Conservation (phyloP, 768 basidiomycete species). For the Gautieria morchelliformis region DNA sequence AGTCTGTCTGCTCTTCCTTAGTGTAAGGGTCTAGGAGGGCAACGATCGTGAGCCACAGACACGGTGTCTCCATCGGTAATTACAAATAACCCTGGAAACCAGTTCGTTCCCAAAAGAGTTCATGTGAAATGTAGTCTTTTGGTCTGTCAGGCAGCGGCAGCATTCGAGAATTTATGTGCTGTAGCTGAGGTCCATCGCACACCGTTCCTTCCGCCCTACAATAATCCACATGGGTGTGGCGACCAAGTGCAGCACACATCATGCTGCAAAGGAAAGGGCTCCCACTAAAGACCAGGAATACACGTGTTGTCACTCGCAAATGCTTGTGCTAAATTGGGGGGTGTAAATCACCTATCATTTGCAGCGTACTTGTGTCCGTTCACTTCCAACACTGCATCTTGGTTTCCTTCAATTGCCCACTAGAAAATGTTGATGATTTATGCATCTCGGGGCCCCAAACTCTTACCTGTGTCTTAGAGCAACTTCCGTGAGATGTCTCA, state of each 20-base stretch:
- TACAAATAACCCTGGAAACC: slow-evolving; percentile 42
- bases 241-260: slow-evolving; percentile 42
- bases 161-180: slow-evolving; percentile 35
- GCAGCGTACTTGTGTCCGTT: slow-evolving; percentile 37
- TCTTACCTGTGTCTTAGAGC: not conserved
- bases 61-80: not conserved
- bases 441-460: not conserved
- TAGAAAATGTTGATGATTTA: slow-evolving; percentile 15
- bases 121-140: slow-evolving; percentile 49
- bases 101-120: slow-evolving; percentile 46
- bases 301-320: not conserved
- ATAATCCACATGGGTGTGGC: slow-evolving; percentile 49
- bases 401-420: slow-evolving; percentile 48
- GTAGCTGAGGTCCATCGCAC: slow-evolving; percentile 35
- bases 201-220: slow-evolving; percentile 33
- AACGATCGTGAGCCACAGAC: not conserved
- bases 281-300: slow-evolving; percentile 43
- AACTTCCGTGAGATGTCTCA: slow-evolving; percentile 45
- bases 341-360: slow-evolving; percentile 7
- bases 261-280: slow-evolving; percentile 58
- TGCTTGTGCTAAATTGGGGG: not conserved
- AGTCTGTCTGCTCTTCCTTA: slow-evolving; percentile 44
- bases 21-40: slow-evolving; percentile 43
- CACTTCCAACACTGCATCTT: slow-evolving; percentile 40
- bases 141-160: slow-evolving; percentile 34